These are phyloP conservation scores for Tephrocybe rancida DNA, from an alignment of 768 basidiomycete genomes.

Conservation along the genomic window DNA sequence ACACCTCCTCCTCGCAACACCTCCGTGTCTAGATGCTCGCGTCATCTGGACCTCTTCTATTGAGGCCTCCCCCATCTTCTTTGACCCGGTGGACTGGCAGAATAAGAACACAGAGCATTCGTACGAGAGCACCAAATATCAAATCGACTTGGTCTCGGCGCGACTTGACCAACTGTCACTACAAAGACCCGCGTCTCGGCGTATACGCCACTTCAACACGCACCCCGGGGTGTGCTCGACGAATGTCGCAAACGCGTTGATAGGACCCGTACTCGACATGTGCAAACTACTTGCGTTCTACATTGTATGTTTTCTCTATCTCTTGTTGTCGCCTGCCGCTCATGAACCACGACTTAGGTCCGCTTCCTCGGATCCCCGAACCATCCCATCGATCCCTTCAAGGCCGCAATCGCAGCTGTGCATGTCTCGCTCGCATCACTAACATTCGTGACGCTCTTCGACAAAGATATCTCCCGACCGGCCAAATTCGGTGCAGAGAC, in stretches of 20 bases:
- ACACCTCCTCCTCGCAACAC: slow-evolving; percentile 48
- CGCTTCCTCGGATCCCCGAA: slow-evolving; percentile 68
- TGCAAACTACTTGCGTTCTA: slow-evolving; percentile 63
- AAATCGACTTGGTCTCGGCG: slow-evolving; percentile 68
- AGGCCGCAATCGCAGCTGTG: slow-evolving; percentile 67
- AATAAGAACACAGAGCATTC: slow-evolving; percentile 58
- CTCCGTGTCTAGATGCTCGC: slow-evolving; percentile 47
- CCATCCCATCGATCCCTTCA: slow-evolving; percentile 62
- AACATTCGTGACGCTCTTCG: slow-evolving; percentile 43
- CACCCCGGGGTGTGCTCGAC: slow-evolving; percentile 75
- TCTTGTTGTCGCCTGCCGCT: neutral
- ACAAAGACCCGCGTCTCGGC: slow-evolving; percentile 23
- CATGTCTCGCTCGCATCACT: slow-evolving; percentile 68
- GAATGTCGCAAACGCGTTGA: slow-evolving; percentile 53
- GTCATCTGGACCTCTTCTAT: slow-evolving; percentile 83
- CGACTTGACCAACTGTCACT: slow-evolving; percentile 52
- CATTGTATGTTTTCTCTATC: slow-evolving; percentile 45
- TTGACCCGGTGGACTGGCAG: slow-evolving; percentile 74
- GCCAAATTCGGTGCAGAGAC: slow-evolving; percentile 59
- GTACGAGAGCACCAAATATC: slow-evolving; percentile 76
- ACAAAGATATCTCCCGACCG: slow-evolving; percentile 28
- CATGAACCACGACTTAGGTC: slow-evolving; percentile 45
- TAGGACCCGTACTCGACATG: slow-evolving; percentile 44
- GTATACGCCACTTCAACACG: slow-evolving; percentile 59
- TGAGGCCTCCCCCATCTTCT: slow-evolving; percentile 56